Evolutionary conservation across 352 stramenopile genomes (phyloP), one percentile per base, ranked within the genome.

Genomic region (Pythium sukuiense): DNA sequence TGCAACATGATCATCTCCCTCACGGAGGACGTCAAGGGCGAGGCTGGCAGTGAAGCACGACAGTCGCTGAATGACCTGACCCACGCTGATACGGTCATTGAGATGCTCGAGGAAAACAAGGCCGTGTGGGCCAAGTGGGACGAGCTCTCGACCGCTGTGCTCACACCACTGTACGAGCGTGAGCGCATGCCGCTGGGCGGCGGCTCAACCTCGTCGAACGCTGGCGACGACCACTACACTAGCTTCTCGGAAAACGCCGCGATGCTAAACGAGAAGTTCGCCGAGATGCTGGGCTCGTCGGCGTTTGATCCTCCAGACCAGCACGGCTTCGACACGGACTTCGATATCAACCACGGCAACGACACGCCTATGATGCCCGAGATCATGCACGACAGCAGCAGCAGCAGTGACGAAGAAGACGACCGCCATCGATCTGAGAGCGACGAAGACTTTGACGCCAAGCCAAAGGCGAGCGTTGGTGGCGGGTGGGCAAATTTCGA

Each of bases 331-430:
- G 85, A 95, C 61, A 84, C 76, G 35, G 86, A 90, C 58, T 92
- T 93, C 52, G 82, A 92, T 27, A 78, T 89, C 43, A 85, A 87
- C 68, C 64, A 82, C 56, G 76, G 65, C 60, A 67, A 70, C 62
- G 85, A 93, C 67, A 89, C 85, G 48, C 76, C 78, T 1, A 90
- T 92, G 81, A 63, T 93, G 18, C 87, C 87, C 0, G 85, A 92
- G 66, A 93, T 93, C 62, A 90, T 92, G 79, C 85, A 93, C 63
- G 83, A 93, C 69, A 95, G 87, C 71, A 95, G 87, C 75, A 95
- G 87, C 72, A 95, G 74, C 48, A 73, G 85, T 55, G 83, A 93
- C 46, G 87, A 95, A 64, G 87, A 95, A 56, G 87, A 95, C 49
- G 80, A 87, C 53, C 71, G 84, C 55, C 66, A 64, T 49, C 65